Evolutionary conservation across 257 asterid genomes (phyloP).

Genomic region (Coffea canephora): DNA sequence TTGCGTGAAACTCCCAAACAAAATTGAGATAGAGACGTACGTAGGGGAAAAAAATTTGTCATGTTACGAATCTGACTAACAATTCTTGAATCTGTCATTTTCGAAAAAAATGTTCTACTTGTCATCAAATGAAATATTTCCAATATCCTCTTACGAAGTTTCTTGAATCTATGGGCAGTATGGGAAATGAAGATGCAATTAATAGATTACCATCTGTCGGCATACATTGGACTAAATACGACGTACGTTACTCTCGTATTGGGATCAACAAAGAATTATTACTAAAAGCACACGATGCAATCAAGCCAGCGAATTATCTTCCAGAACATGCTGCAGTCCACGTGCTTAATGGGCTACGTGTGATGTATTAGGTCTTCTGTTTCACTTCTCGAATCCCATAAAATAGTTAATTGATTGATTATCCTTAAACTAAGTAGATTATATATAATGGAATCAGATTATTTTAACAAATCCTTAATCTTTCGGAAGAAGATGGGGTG

Average conservation of each 20-base stretch:
- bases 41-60: too few species aligned
- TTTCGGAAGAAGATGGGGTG: background rate
- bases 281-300: background rate
- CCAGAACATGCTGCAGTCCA: conserved; percentile 5
- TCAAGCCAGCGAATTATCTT: conserved; percentile 1
- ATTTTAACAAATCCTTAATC: background rate
- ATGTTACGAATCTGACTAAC: too few species aligned
- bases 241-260: background rate
- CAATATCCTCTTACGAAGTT: background rate
- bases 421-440: background rate
- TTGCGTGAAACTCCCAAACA: too few species aligned
- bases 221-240: conserved; percentile 2
- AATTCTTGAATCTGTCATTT: too few species aligned
- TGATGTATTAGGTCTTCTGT: background rate
- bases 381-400: background rate
- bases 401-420: background rate
- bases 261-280: conserved; percentile 21
- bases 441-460: background rate
- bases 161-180: background rate
- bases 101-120: too few species aligned
- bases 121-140: too few species aligned
- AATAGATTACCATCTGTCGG: background rate
- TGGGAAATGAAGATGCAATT: background rate
- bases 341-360: conserved; percentile 19
- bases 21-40: too few species aligned